Conservation (phyloP, 1,284 basidiomycete genomes). For the Filobasidium uniguttulatum region DNA sequence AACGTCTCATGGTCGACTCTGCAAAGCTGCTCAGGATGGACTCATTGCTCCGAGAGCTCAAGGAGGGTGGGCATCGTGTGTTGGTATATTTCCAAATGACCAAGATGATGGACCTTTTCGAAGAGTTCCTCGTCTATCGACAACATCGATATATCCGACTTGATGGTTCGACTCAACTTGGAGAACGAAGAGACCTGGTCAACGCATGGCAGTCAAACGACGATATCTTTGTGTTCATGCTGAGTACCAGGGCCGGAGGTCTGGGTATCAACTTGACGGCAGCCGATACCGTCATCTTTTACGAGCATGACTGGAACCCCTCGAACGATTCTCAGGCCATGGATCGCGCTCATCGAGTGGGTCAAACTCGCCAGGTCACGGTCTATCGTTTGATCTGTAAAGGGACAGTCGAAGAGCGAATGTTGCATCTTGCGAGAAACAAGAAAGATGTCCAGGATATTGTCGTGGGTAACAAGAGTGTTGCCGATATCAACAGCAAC, state of each 20-base stretch:
- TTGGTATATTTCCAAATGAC: slow-evolving; percentile 99
- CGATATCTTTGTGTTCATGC: slow-evolving; percentile 88
- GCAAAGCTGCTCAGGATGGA: slow-evolving; percentile 91
- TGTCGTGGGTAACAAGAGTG: slow-evolving; percentile 92
- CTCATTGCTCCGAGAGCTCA: slow-evolving; percentile 75
- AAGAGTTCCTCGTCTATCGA: slow-evolving; percentile 94
- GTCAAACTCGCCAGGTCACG: slow-evolving; percentile 96
- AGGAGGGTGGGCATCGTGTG: slow-evolving; percentile 84
- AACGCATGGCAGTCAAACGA: slow-evolving; percentile 97
- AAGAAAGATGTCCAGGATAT: slow-evolving; percentile 99
- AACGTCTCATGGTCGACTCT: slow-evolving; percentile 91
- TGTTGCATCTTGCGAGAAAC: slow-evolving; percentile 81
- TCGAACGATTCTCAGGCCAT: slow-evolving; percentile 99
- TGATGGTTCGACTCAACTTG: slow-evolving; percentile 89
- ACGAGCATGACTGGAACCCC: slow-evolving; percentile 99
- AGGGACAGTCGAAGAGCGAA: slow-evolving; percentile 97
- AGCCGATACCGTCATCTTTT: slow-evolving; percentile 91
- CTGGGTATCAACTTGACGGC: slow-evolving; percentile 97
- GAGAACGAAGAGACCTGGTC: slow-evolving; percentile 97
- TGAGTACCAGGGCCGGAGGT: slow-evolving; percentile 93
- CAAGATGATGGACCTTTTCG: slow-evolving; percentile 98
- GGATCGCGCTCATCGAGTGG: slow-evolving; percentile 97
- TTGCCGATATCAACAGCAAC: slow-evolving; percentile 81
- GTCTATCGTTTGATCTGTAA: slow-evolving; percentile 94
- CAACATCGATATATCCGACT: slow-evolving; percentile 96